phyloP scores from a whole-genome alignment of 1,284 basidiomycete species.

The Ganoderma sinense region DNA sequence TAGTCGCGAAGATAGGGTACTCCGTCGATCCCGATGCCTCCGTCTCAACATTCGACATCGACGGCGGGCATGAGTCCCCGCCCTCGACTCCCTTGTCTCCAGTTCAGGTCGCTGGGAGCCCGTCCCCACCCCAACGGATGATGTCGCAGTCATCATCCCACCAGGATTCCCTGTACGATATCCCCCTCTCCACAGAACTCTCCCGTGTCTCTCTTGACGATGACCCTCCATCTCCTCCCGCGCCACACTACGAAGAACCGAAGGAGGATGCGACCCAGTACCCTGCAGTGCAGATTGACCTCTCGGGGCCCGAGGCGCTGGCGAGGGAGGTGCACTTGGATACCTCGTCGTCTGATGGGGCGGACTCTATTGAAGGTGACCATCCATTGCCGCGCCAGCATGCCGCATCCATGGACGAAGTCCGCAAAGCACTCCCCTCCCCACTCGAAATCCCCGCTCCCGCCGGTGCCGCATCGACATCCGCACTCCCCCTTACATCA shows the following conservation, averaged over 20 bases:
- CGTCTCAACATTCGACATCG: constrained; percentile 64
- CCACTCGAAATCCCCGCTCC: constrained; percentile 24
- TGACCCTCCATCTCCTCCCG: constrained; percentile 25
- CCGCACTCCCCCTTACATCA: constrained; percentile 35
- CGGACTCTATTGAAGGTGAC: background rate
- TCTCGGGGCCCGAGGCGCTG: constrained; percentile 44
- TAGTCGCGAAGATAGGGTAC: constrained; percentile 40
- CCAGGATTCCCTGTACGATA: constrained; percentile 41
- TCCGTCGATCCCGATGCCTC: constrained; percentile 54
- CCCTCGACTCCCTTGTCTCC: constrained; percentile 33
- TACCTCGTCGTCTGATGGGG: constrained; percentile 12
- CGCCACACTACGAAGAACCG: constrained; percentile 25
- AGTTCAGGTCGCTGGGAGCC: background rate
- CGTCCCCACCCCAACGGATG: constrained; percentile 15
- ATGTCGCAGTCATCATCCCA: constrained; percentile 31
- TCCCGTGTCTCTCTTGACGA: constrained; percentile 51
- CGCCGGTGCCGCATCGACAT: constrained; percentile 32
- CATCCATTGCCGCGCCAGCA: constrained; percentile 23
- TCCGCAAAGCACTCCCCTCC: constrained; percentile 22
- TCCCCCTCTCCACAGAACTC: constrained; percentile 47
- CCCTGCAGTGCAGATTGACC: constrained; percentile 56
- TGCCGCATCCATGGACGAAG: constrained; percentile 21
- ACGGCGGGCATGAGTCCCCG: constrained; percentile 38
- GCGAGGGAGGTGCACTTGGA: constrained; percentile 33
- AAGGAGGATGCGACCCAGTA: constrained; percentile 37